Base-by-base conservation (phyloP, 176 grass and related monocot genomes). In the Triticum turgidum region DNA sequence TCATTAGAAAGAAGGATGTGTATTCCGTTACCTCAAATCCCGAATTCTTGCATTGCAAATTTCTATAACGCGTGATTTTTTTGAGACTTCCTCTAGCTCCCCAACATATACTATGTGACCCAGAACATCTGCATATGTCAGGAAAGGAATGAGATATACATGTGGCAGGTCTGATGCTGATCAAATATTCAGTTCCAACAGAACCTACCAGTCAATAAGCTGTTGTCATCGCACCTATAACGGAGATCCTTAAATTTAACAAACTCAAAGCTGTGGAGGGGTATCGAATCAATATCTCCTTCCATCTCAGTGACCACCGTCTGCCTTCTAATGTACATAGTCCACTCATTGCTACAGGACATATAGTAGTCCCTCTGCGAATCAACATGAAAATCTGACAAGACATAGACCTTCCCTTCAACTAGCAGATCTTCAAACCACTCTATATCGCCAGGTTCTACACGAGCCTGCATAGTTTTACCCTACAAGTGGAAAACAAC, bases 261-360 rank as follows among this genome's bases (percentile, higher is more conserved):
- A 76, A 52, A 76, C 73, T 76, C 73, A 52, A 76, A 76, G 73
- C 73, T 51, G 8, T 76, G 73, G 45, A 76, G 73, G 45, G 73
- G 73, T 76, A 76, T 76, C 14, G 8, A 76, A 52, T 76, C 73
- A 76, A 32, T 5, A 76, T 76, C 73, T 52, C 25, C 73, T 52
- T 76, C 22, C 18, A 76, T 52, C 73, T 76, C 73, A 51, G 14
- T 76, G 73, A 76, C 73, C 73, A 76, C 73, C 14, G 73, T 52
- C 44, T 9, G 14, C 25, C 25, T 27, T 0, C 5, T 0, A 51
- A 52, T 20, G 73, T 76, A 76, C 45, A 76, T 76, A 51, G 73
- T 76, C 73, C 24, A 52, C 73, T 76, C 22, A 32, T 76, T 76
- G 73, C 73, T 76, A 52, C 44, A 76, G 25, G 44, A 10, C 73